Evolutionary conservation across 2,329 filamentous ascomycete species (phyloP).

Genomic region (Stenocarpella maydis): DNA sequence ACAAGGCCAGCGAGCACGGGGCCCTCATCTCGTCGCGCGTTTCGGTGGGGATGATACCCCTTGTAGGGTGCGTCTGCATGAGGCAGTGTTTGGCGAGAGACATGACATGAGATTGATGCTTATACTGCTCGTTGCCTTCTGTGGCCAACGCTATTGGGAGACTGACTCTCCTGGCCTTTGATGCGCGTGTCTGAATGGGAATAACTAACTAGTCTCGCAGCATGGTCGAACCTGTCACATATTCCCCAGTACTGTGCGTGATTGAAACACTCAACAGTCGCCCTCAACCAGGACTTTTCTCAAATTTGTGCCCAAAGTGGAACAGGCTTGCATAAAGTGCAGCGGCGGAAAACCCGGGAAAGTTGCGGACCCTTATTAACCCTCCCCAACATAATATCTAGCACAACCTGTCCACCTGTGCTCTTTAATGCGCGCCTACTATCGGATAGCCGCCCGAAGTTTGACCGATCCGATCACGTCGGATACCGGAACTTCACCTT

Average conservation of each 20-base stretch:
- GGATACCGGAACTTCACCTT: conserved; percentile 26
- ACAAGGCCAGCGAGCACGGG: conserved; percentile 19
- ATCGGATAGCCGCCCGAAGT: conserved; percentile 8
- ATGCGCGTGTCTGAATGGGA: not conserved
- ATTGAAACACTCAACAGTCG: not conserved
- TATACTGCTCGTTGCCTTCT: not conserved
- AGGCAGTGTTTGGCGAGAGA: conserved; percentile 20
- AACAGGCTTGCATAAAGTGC: conserved; percentile 1
- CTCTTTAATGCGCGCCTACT: not conserved
- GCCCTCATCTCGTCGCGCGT: conserved; percentile 23
- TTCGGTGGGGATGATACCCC: conserved; percentile 8
- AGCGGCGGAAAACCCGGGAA: conserved; percentile 23
- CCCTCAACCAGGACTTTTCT: not conserved
- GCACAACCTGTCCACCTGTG: conserved; percentile 11
- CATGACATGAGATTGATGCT: conserved; percentile 7
- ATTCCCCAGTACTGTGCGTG: not conserved
- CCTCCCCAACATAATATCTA: not conserved
- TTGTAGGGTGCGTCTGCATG: conserved; percentile 15
- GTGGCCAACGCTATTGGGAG: not conserved
- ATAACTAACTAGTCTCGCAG: not conserved
- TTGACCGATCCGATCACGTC: conserved; percentile 10
- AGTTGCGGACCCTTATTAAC: not conserved
- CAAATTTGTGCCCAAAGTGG: conserved; percentile 26
- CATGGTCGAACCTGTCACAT: not conserved
- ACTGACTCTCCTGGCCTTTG: not conserved